Evolutionary conservation across 1,284 basidiomycete genomes (phyloP).

Genomic region (Ceratobasidium sp.): DNA sequence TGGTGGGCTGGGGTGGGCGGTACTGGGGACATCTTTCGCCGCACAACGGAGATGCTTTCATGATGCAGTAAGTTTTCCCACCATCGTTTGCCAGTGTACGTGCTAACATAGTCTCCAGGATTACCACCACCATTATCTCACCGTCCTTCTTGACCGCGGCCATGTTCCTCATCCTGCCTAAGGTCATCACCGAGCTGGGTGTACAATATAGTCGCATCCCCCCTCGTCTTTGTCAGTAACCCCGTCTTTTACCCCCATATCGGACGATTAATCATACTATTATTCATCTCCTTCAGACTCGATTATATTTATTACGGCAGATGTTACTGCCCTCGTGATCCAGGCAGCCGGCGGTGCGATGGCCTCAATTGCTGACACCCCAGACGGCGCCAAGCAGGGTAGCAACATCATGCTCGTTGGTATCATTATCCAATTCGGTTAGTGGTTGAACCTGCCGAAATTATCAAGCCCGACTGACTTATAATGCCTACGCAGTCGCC

Average conservation of each 20-base stretch:
- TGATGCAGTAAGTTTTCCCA: constrained; percentile 62
- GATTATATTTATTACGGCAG: constrained; percentile 57
- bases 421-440: constrained; percentile 53
- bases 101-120: neutral
- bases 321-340: constrained; percentile 58
- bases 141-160: constrained; percentile 47
- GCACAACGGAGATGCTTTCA: constrained; percentile 55
- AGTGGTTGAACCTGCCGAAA: constrained; percentile 18
- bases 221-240: constrained; percentile 51
- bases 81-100: neutral
- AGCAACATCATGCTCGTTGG: constrained; percentile 53
- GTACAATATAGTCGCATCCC: constrained; percentile 56
- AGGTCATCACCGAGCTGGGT: constrained; percentile 56
- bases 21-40: constrained; percentile 50
- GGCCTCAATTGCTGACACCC: constrained; percentile 50
- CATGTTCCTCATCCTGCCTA: constrained; percentile 54
- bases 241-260: neutral
- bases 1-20: constrained; percentile 57
- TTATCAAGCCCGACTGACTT: constrained; percentile 14
- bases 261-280: neutral
- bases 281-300: constrained; percentile 51
- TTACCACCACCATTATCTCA: constrained; percentile 37
- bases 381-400: constrained; percentile 44
- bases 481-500: constrained; percentile 48
- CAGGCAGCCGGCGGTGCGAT: constrained; percentile 60